A percentile compares a stretch with the other conserved stretches of the same genome.
phyloP scores from a whole-genome alignment of 805 yeast genomes.

The Saccharomycopsis sp. region DNA sequence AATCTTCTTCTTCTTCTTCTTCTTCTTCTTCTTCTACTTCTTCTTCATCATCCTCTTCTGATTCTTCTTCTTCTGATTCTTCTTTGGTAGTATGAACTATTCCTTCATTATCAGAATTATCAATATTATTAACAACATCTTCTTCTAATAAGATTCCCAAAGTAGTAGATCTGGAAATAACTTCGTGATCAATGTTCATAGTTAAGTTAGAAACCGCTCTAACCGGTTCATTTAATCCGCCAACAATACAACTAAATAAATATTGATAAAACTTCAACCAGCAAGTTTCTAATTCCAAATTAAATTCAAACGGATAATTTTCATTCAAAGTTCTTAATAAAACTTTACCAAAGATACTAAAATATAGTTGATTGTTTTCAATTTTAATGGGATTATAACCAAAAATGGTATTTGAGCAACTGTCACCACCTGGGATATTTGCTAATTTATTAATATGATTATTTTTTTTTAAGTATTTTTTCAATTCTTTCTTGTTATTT shows the following conservation, averaged over 20 bases:
- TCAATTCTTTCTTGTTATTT: not conserved
- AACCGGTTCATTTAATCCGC: conserved; percentile 6
- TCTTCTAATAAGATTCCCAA: not conserved
- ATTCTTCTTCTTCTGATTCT: not conserved
- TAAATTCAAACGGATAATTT: conserved; percentile 14
- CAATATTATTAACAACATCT: not conserved
- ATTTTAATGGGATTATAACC: conserved; percentile 7
- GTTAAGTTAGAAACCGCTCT: not conserved
- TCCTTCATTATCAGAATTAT: not conserved
- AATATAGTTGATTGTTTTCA: conserved; percentile 13
- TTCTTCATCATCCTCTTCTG: not conserved
- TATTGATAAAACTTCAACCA: conserved; percentile 16
- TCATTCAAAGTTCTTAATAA: conserved; percentile 17
- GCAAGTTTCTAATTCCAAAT: conserved; percentile 8
- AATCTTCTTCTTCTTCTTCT: no score
- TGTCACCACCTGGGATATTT: not conserved
- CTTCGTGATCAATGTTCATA: not conserved
- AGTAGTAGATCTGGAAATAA: not conserved
- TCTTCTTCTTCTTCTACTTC: not conserved
- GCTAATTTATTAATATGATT: conserved; percentile 6
- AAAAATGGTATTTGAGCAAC: conserved; percentile 11
- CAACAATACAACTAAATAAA: conserved; percentile 17
- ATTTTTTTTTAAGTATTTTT: conserved; percentile 4
- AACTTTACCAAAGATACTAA: conserved; percentile 15
- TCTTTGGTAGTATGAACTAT: not conserved